Percentiles rank a stretch among this genome's conserved stretches.
Evolutionary conservation across 352 stramenopile species (phyloP).

Genomic region (Phytophthora meadii): DNA sequence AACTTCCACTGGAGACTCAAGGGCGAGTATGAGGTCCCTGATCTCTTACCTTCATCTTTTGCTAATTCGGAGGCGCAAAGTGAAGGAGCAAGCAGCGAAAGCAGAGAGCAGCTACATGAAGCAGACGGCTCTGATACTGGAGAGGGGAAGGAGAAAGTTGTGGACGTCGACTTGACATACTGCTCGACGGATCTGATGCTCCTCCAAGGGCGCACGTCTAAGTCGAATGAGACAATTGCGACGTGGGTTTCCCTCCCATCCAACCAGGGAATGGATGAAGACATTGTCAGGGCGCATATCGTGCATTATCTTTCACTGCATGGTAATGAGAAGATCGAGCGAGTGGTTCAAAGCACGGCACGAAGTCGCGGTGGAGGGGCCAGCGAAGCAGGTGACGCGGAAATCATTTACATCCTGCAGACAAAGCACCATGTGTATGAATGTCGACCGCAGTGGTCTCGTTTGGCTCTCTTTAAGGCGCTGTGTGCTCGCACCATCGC

Average conservation of each 20-base stretch:
- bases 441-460: constrained; percentile 86
- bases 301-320: constrained; percentile 85
- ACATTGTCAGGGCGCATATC: constrained; percentile 66
- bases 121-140: constrained; percentile 2
- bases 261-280: constrained; percentile 61
- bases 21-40: constrained; percentile 70
- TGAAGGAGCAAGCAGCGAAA: constrained; percentile 9
- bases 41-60: constrained; percentile 39
- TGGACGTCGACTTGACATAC: constrained; percentile 75
- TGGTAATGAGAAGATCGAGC: constrained; percentile 74
- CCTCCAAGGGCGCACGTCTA: constrained; percentile 60
- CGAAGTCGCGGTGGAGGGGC: constrained; percentile 20
- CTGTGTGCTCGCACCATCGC: constrained; percentile 62
- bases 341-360: constrained; percentile 70
- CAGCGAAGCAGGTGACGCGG: constrained; percentile 41
- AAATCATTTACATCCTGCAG: constrained; percentile 85
- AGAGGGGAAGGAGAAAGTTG: constrained; percentile 35
- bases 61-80: constrained; percentile 7
- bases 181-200: constrained; percentile 86
- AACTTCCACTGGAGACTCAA: constrained; percentile 86
- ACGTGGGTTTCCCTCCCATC: constrained; percentile 86
- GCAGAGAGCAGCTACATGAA: constrained; percentile 14
- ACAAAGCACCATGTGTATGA: constrained; percentile 87
- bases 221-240: constrained; percentile 53
- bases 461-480: constrained; percentile 80